Evolutionary conservation across 169 alveolate genomes (phyloP), one percentile per base, ranked within the genome.

Genomic region (Cryptosporidium muris): DNA sequence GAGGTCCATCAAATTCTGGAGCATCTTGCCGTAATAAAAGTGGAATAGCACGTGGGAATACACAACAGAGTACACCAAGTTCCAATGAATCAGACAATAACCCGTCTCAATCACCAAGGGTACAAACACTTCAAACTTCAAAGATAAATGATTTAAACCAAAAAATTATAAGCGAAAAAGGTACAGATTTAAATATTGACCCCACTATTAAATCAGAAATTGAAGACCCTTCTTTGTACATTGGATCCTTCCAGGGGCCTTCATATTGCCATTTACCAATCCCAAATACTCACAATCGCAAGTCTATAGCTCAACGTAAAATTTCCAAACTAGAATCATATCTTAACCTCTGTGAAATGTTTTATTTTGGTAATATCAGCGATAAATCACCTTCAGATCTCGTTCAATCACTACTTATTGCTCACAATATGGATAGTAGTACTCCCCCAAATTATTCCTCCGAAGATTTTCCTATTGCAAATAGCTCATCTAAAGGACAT

Each of bases 261-360:
- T 47, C 67, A 34, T 74, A 74, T 42, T 16, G 36, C n/a, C 45
- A 38, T 43, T 36, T 14, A 9, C 63, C 54, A 58, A 58, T 74
- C 45, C 74, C 85, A 53, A 68, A 74, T 42, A 66, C 85, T 16
- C 42, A 74, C 7, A 16, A 58, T 47, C 54, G 90, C n/a, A 82
- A n/a, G 36, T 80, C 67, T 6, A 53, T 82, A 1, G 42, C 63
- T 16, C 53, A 63, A 37, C 48, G 65, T 38, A 67, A 82, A 16
- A 89, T 89, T 7, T 66, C 81, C 1, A 88, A 80, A 34, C 66
- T 89, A 36, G 92, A 89, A 53, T 52, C 88, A 2, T 89, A 74
- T 37, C 45, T 89, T 9, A 81, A 82, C 42, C 68, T 85, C 37
- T 82, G 92, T 16, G 92, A 89, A 38, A 88, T 80, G 34, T 51